phyloP scores from a whole-genome alignment of 441 rosid genomes.

The Adansonia gregorii region DNA sequence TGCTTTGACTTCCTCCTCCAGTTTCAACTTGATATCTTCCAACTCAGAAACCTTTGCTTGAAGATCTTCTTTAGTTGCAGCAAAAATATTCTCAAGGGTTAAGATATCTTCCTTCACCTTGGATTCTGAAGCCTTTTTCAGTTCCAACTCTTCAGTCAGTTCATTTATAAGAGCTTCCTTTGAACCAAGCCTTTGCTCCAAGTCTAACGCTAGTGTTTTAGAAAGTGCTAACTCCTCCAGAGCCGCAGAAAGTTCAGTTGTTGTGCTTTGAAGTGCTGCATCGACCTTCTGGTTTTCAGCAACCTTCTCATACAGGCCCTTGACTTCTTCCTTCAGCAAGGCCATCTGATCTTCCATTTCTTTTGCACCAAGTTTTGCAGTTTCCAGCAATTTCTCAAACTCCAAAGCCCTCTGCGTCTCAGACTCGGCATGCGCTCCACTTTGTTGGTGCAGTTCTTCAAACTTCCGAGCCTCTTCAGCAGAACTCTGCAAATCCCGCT shows the following conservation, averaged over 20 bases:
- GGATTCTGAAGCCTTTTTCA: conserved; percentile 69
- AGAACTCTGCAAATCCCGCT: conserved; percentile 61
- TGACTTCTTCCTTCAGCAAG: conserved; percentile 69
- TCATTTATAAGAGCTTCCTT: conserved; percentile 64
- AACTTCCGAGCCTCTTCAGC: conserved; percentile 67
- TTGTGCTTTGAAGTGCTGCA: conserved; percentile 66
- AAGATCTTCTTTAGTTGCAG: conserved; percentile 57
- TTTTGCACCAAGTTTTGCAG: conserved; percentile 56
- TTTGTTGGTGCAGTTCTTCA: conserved; percentile 82
- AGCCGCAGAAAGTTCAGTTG: conserved; percentile 60
- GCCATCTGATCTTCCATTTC: conserved; percentile 60
- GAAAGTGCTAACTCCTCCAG: conserved; percentile 70
- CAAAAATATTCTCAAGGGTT: conserved; percentile 50
- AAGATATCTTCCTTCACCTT: conserved; percentile 62
- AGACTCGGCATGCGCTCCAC: conserved; percentile 78
- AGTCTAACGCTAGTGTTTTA: conserved; percentile 58
- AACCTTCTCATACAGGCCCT: conserved; percentile 62
- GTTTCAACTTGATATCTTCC: conserved; percentile 54
- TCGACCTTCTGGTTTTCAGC: conserved; percentile 74
- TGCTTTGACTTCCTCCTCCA: conserved; percentile 55
- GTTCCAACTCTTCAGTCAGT: conserved; percentile 64
- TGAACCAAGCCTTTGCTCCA: conserved; percentile 63
- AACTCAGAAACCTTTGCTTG: conserved; percentile 57
- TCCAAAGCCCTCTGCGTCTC: conserved; percentile 77
- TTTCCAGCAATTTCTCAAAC: conserved; percentile 72